A percentile compares a stretch with the other conserved stretches of the same genome.
Conservation (phyloP, 176 grass and related monocot genomes). For the Hordeum vulgare region DNA sequence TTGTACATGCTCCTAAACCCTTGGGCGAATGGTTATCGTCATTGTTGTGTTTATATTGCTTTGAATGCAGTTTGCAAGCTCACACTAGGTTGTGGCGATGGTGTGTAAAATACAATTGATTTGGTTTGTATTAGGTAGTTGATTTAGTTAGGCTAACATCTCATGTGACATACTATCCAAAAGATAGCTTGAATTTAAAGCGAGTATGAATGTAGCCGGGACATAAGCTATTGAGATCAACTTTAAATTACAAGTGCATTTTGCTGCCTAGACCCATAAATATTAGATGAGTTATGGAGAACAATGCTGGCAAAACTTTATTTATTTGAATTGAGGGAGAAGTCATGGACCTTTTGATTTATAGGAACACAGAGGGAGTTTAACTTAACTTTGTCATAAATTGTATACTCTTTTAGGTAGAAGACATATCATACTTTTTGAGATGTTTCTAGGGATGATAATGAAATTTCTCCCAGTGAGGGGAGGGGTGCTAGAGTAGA, state of each 20-base stretch:
- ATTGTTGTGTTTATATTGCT: neutral
- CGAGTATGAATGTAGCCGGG: neutral
- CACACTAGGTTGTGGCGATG: neutral
- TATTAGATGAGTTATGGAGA: neutral
- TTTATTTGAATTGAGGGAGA: too few relatives aligned
- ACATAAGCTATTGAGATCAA: neutral
- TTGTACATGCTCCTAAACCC: too few relatives aligned
- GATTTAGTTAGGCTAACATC: neutral
- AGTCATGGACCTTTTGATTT: neutral
- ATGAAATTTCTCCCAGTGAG: too few relatives aligned
- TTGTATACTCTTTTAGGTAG: too few relatives aligned
- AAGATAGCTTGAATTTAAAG: neutral
- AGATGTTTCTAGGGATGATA: too few relatives aligned
- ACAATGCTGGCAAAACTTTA: neutral
- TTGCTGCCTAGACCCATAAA: neutral
- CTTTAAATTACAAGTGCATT: neutral
- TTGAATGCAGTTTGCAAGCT: neutral
- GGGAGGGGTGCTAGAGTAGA: too few relatives aligned
- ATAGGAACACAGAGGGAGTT: neutral
- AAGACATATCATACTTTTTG: too few relatives aligned
- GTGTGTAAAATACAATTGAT: neutral
- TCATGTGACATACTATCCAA: neutral
- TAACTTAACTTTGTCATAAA: neutral
- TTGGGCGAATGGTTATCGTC: neutral
- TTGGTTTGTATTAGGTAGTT: neutral